phyloP scores from a whole-genome alignment of 306 rosid species.

The Arachis hypogaea region DNA sequence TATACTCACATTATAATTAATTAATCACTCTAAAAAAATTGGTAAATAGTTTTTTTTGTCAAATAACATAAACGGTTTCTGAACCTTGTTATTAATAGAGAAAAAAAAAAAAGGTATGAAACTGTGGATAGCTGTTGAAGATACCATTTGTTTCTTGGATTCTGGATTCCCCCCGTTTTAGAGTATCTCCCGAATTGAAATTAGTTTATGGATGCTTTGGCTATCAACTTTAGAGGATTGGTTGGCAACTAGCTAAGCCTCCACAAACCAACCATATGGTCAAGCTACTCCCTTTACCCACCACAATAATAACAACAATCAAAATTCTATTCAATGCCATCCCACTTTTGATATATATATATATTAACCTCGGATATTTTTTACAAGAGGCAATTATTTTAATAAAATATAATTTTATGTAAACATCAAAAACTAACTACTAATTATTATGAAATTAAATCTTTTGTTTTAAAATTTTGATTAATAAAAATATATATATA shows the following conservation, averaged over 20 bases:
- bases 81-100: background rate
- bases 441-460: too few relatives aligned
- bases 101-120: constrained; percentile 7
- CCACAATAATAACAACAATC: constrained; percentile 37
- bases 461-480: too few relatives aligned
- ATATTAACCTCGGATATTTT: too few relatives aligned
- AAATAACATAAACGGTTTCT: too few relatives aligned
- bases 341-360: constrained; percentile 30
- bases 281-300: constrained; percentile 47
- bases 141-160: constrained; percentile 54
- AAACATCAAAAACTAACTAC: too few relatives aligned
- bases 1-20: too few relatives aligned
- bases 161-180: constrained; percentile 26
- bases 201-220: constrained; percentile 43
- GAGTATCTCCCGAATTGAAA: constrained; percentile 39
- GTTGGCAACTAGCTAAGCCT: constrained; percentile 50
- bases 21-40: too few relatives aligned
- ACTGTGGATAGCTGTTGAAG: background rate
- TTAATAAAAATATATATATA: too few relatives aligned
- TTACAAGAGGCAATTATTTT: too few relatives aligned
- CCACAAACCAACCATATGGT: constrained; percentile 47
- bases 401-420: too few relatives aligned
- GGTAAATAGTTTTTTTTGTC: too few relatives aligned
- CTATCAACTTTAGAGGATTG: constrained; percentile 42
- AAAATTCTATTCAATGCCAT: constrained; percentile 38